Evolutionary conservation across 306 rosid species (phyloP), one percentile per base, ranked within the genome.

Genomic region (Dalbergia oliveri): DNA sequence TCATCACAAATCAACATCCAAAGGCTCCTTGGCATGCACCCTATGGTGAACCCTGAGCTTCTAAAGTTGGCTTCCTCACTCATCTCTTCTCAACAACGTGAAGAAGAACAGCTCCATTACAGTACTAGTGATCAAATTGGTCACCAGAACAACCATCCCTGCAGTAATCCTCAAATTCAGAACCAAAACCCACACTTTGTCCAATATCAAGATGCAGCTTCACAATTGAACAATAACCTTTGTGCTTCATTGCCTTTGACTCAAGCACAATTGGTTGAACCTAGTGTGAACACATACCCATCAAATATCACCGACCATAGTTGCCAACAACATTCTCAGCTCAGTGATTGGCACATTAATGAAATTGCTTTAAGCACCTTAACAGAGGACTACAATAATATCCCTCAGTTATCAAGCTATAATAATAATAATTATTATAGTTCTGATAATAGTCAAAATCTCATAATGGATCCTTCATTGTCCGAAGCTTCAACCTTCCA

Each of bases 41-140:
- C 88, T 14, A 15, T 87, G 9, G 67, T 87, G 23, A 91, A 93
- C 71, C 94, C 94, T 0, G 91, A 95, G 33, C 90, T 96, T 31
- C 87, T 93, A 2, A 90, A 82, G 19, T 83, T 96, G 2, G 97
- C 98, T 71, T 86, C 94, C 34, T 93, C 98, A 34, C 81, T 95
- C 63, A 13, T 91, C 57, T 73, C 89, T 21, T 81, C 91, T n/a
- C 51, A 79, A 1, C 26, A 54, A 5, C 21, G 1, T n/a, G 31
- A 26, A 26, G 8, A 11, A 6, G 77, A 79, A 45, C 86, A 70
- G 76, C 61, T 56, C 19, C 73, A 74, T 78, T 47, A 39, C 58
- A 51, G 8, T 31, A 14, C 50, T 77, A 26, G 31, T 26, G 31
- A 26, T 2, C 54, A 34, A 7, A 64, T n/a, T 18, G 51, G 43